These are phyloP conservation scores for Paspalum notatum DNA, from an alignment of 176 grass and related monocot species.

Conservation along the genomic window DNA sequence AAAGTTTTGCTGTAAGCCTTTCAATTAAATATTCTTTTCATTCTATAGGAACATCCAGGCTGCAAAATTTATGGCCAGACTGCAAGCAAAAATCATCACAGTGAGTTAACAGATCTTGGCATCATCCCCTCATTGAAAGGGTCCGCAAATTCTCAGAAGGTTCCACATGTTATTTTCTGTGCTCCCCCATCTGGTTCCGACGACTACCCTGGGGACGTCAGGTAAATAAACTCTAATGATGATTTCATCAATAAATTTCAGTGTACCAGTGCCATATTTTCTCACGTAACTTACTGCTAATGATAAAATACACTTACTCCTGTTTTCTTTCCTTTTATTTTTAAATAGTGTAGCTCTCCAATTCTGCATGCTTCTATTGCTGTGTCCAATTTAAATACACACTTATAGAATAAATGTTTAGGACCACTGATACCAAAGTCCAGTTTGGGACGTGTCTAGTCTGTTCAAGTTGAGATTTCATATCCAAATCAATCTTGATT, in stretches of 20 bases:
- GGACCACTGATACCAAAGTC: background rate
- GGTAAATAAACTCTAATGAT: conserved; percentile 51
- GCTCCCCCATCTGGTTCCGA: conserved; percentile 73
- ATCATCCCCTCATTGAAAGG: conserved; percentile 73
- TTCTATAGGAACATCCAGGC: conserved; percentile 67
- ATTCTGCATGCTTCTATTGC: background rate
- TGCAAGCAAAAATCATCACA: conserved; percentile 82
- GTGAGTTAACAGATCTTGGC: conserved; percentile 65
- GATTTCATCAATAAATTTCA: conserved; percentile 7
- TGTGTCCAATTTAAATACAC: background rate
- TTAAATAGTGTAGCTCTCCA: background rate
- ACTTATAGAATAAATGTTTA: background rate
- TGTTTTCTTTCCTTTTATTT: background rate
- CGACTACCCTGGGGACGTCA: conserved; percentile 79
- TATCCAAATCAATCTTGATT: background rate
- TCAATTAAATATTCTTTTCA: conserved; percentile 7
- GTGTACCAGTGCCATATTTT: background rate
- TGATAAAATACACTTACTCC: background rate
- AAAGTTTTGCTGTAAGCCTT: background rate
- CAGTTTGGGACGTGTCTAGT: background rate
- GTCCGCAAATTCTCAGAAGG: conserved; percentile 58
- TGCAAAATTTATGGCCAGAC: conserved; percentile 91
- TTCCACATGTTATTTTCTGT: conserved; percentile 86
- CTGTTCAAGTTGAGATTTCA: background rate
- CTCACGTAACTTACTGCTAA: background rate